Percentiles rank a stretch among this genome's conserved stretches.
Conservation (phyloP, 768 basidiomycete species). For the Dioszegia hungarica region DNA sequence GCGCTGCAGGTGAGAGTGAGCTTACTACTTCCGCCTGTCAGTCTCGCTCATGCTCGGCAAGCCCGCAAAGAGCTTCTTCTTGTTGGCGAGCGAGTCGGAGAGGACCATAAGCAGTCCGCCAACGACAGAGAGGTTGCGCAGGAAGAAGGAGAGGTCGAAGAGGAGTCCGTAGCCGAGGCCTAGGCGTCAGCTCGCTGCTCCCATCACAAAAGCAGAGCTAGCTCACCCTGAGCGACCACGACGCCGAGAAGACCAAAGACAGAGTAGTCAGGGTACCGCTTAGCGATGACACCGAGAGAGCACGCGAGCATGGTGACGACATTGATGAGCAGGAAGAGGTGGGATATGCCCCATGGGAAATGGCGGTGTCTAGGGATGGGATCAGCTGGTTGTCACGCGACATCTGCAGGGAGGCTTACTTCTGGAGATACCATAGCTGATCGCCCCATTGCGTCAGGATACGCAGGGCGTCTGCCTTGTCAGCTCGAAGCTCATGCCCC, state of each 20-base stretch:
- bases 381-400: too few species aligned
- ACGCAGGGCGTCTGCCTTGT: slow-evolving; percentile 67
- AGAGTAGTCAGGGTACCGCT: slow-evolving; percentile 80
- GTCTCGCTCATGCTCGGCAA: slow-evolving; percentile 85
- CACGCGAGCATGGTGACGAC: slow-evolving; percentile 82
- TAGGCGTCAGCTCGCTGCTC: neutral
- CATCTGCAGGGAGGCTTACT: slow-evolving; percentile 56
- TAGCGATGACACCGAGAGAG: slow-evolving; percentile 78
- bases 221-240: slow-evolving; percentile 74
- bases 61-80: slow-evolving; percentile 84
- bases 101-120: slow-evolving; percentile 99
- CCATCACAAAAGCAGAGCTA: neutral
- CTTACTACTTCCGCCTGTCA: slow-evolving; percentile 97
- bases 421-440: slow-evolving; percentile 96
- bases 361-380: slow-evolving; percentile 67
- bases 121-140: slow-evolving; percentile 94
- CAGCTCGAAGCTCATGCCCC: too few species aligned
- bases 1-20: slow-evolving; percentile 8
- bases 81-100: slow-evolving; percentile 84
- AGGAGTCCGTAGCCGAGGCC: slow-evolving; percentile 97
- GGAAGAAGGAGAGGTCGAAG: slow-evolving; percentile 99
- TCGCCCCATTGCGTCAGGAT: slow-evolving; percentile 93
- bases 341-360: slow-evolving; percentile 93
- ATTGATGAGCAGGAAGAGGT: slow-evolving; percentile 85
- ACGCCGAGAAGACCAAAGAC: slow-evolving; percentile 84